Percentiles rank a stretch among this genome's conserved stretches.
Conservation (phyloP, 345 rosid species). For the Citrus sinensis region DNA sequence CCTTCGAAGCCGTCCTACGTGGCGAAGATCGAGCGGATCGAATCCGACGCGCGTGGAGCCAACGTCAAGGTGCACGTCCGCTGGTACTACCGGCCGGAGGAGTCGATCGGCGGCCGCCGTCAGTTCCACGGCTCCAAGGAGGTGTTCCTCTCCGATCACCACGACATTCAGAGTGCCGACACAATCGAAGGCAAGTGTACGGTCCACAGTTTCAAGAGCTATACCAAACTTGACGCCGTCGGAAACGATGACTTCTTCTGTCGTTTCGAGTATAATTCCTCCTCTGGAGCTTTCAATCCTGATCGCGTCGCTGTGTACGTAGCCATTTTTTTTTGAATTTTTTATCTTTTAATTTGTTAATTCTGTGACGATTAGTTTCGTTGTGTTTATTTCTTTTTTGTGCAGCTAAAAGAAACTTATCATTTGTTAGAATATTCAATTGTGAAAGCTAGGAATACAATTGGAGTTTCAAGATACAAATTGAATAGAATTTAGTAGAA, state of each 20-base stretch:
- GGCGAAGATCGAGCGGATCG: slow-evolving; percentile 86
- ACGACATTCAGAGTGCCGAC: slow-evolving; percentile 81
- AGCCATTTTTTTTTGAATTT: neutral
- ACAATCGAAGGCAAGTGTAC: slow-evolving; percentile 91
- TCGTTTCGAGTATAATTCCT: slow-evolving; percentile 91
- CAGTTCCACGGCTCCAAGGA: slow-evolving; percentile 97
- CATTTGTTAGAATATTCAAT: neutral
- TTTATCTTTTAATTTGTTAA: no score
- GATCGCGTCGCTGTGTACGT: slow-evolving; percentile 96
- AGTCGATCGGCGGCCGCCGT: slow-evolving; percentile 90
- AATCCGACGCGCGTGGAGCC: slow-evolving; percentile 71
- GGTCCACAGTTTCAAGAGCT: slow-evolving; percentile 82
- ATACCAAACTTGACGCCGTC: slow-evolving; percentile 86
- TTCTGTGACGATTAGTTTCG: neutral
- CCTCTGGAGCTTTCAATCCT: slow-evolving; percentile 84
- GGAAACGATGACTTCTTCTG: slow-evolving; percentile 96
- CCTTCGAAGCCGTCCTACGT: slow-evolving; percentile 83
- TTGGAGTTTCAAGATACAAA: neutral
- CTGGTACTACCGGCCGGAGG: slow-evolving; percentile 99
- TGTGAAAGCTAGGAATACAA: neutral
- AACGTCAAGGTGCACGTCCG: slow-evolving; percentile 74
- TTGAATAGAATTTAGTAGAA: neutral
- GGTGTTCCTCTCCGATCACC: slow-evolving; percentile 89
- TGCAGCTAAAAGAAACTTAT: neutral
- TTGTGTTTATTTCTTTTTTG: neutral